Conservation (phyloP, 805 yeast species). For the Kazachstania psychrophila region DNA sequence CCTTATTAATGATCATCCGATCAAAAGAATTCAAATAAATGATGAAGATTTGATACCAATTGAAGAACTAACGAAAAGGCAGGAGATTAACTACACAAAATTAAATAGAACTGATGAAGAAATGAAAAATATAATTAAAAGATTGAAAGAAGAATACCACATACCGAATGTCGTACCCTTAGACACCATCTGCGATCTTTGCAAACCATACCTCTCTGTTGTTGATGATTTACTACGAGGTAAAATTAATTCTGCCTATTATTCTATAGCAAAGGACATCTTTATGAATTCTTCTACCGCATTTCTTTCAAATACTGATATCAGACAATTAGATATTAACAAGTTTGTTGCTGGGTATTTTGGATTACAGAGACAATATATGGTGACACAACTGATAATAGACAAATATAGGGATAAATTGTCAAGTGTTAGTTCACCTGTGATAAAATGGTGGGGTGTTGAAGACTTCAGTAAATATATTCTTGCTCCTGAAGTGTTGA, state of each 20-base stretch:
- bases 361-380: constrained; percentile 49
- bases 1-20: too few species aligned
- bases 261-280: constrained; percentile 39
- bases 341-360: constrained; percentile 49
- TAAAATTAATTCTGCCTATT: constrained; percentile 38
- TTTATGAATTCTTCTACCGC: constrained; percentile 33
- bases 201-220: constrained; percentile 26
- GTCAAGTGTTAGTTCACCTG: constrained; percentile 30
- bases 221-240: constrained; percentile 39
- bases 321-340: constrained; percentile 38
- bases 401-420: constrained; percentile 29
- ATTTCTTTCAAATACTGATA: constrained; percentile 39
- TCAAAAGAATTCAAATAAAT: too few species aligned
- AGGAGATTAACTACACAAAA: too few species aligned
- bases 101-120: neutral
- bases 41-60: too few species aligned
- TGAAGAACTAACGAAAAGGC: too few species aligned
- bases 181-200: constrained; percentile 24
- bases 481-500: constrained; percentile 53
- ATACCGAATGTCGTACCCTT: constrained; percentile 24
- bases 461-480: constrained; percentile 49
- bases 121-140: too few species aligned
- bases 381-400: constrained; percentile 39
- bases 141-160: constrained; percentile 6
- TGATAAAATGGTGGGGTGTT: constrained; percentile 53